These are phyloP conservation scores for Colletotrichum theobromicola DNA, from an alignment of 2,329 filamentous ascomycete species.

Conservation along the genomic window DNA sequence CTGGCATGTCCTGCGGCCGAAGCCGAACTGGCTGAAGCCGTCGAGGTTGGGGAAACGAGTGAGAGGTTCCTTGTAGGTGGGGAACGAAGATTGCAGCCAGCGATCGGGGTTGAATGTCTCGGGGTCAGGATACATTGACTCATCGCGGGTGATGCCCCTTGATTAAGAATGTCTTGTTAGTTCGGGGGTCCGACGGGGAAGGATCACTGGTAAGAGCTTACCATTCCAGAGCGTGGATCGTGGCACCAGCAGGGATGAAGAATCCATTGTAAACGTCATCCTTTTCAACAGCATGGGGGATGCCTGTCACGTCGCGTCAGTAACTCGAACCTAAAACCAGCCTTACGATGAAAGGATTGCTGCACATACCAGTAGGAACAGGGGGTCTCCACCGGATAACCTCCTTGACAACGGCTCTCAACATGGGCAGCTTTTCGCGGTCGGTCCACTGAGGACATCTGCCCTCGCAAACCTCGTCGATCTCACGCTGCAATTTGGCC, in stretches of 20 bases:
- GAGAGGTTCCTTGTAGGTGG: slow-evolving; percentile 45
- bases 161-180: slow-evolving; percentile 28
- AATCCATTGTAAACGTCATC: slow-evolving; percentile 59
- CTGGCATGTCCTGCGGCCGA: slow-evolving; percentile 56
- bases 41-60: slow-evolving; percentile 42
- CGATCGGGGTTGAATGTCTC: slow-evolving; percentile 45
- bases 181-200: not conserved
- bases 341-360: not conserved
- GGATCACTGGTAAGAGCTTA: not conserved
- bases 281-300: slow-evolving; percentile 55
- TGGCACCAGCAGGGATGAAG: slow-evolving; percentile 55
- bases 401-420: slow-evolving; percentile 47
- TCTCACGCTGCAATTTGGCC: slow-evolving; percentile 39
- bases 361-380: slow-evolving; percentile 52
- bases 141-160: slow-evolving; percentile 49
- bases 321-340: not conserved
- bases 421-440: slow-evolving; percentile 38
- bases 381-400: slow-evolving; percentile 59
- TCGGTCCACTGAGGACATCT: slow-evolving; percentile 48
- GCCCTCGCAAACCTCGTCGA: slow-evolving; percentile 42
- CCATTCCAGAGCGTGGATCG: slow-evolving; percentile 48
- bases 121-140: slow-evolving; percentile 40
- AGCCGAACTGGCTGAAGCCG: slow-evolving; percentile 56
- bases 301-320: slow-evolving; percentile 33
- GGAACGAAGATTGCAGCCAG: slow-evolving; percentile 41